phyloP scores from a whole-genome alignment of 1,284 basidiomycete genomes.

The Irpex lacteus region DNA sequence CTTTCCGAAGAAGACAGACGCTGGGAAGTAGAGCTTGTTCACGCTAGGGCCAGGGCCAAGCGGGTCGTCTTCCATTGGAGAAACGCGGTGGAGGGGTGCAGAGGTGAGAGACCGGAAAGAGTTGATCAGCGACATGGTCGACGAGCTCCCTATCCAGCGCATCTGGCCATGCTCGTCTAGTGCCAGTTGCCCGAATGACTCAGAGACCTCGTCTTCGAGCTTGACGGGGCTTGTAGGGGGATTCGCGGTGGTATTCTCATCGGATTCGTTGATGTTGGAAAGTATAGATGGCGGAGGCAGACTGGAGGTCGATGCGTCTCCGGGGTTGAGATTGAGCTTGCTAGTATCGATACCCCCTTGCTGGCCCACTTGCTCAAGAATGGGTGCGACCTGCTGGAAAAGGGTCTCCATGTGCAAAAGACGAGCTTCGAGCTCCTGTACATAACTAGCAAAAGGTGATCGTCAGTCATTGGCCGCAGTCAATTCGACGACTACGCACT shows the following conservation, averaged over 20 bases:
- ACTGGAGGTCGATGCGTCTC: slow-evolving; percentile 27
- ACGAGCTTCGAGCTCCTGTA: slow-evolving; percentile 82
- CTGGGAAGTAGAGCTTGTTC: slow-evolving; percentile 86
- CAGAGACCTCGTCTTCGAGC: slow-evolving; percentile 68
- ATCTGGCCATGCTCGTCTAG: slow-evolving; percentile 88
- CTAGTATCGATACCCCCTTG: slow-evolving; percentile 36
- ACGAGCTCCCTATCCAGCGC: slow-evolving; percentile 90
- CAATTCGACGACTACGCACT: slow-evolving; percentile 48
- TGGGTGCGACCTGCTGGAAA: slow-evolving; percentile 74
- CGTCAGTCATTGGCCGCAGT: slow-evolving; percentile 18
- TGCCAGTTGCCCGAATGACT: slow-evolving; percentile 82
- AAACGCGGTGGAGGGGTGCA: slow-evolving; percentile 71
- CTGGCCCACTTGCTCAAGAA: slow-evolving; percentile 65
- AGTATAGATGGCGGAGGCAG: slow-evolving; percentile 24
- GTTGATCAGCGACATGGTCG: slow-evolving; percentile 87
- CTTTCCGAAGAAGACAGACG: slow-evolving; percentile 85
- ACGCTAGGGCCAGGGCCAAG: slow-evolving; percentile 69
- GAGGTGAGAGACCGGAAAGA: slow-evolving; percentile 78
- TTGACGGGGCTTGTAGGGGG: slow-evolving; percentile 43
- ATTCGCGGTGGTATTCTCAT: slow-evolving; percentile 30
- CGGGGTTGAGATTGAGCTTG: slow-evolving; percentile 26
- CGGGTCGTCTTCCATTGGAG: slow-evolving; percentile 80
- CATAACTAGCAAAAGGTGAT: slow-evolving; percentile 53
- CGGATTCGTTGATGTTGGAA: slow-evolving; percentile 25
- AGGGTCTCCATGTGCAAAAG: slow-evolving; percentile 81